Conservation (phyloP, 1,284 basidiomycete genomes). For the Athelia sp. region DNA sequence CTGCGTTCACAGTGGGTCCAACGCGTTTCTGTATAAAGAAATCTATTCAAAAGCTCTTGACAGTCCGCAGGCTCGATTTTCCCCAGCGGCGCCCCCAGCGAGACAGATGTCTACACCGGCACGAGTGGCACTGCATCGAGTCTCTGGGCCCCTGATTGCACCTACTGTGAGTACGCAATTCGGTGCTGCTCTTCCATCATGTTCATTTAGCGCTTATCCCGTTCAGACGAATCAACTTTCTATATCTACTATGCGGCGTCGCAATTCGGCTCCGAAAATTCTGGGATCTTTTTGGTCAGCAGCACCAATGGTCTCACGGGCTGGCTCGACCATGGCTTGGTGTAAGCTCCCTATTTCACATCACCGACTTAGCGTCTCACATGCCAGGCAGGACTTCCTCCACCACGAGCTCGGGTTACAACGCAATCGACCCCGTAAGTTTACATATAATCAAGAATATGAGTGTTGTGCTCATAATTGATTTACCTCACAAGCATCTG, state of each 20-base stretch:
- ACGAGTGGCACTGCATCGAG: background rate
- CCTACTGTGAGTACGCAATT: background rate
- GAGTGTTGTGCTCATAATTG: background rate
- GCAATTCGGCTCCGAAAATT: slow-evolving; percentile 19
- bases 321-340: background rate
- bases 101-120: background rate
- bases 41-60: background rate
- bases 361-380: too few species aligned
- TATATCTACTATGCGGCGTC: slow-evolving; percentile 19
- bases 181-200: too few species aligned
- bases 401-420: background rate
- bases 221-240: background rate
- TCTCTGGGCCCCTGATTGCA: slow-evolving; percentile 1
- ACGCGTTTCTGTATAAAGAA: background rate
- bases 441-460: background rate
- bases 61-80: background rate
- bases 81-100: background rate
- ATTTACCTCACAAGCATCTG: background rate
- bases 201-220: too few species aligned
- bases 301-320: slow-evolving; percentile 1
- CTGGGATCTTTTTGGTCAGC: slow-evolving; percentile 17
- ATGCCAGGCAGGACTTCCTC: background rate
- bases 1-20: background rate
- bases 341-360: background rate
- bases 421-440: background rate